Evolutionary conservation across 441 rosid genomes (phyloP), one percentile per base, ranked within the genome.

Genomic region (Croton laevigatus): DNA sequence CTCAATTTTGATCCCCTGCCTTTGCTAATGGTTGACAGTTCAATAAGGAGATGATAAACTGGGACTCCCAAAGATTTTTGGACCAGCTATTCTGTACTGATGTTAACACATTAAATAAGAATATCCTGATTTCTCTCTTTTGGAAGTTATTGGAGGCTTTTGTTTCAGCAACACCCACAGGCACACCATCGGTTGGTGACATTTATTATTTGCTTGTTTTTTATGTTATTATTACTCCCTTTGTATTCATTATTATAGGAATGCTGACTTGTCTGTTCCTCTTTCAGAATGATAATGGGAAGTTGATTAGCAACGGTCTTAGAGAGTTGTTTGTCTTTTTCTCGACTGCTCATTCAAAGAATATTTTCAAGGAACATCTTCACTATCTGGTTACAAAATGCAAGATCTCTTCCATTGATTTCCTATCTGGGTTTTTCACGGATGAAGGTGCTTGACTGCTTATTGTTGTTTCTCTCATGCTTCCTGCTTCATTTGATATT

Each of bases 131-230:
- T 58, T 86, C 88, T 81, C 55, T 82, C 69, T 88, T 87, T 77
- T 91, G 97, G 98, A 88, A 85, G 82, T 74, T 96, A 72, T 74
- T 86, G 51, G 90, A 81, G 81, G 82, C 86, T 19, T 73, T 86
- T 69, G 63, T 78, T 71, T 79, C 82, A 49, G 59, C 80, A 71
- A 79, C 79, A 66, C 73, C 88, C 20, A 13, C 79, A 54, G 83
- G 82, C 62, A 65, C 65, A 66, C 51, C 76, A 46, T 75, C 76
- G 96, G 97, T 94, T 73, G 68, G 92, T 82, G 73, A 73, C 54
- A 49, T 72, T 27, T 44, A 12, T 51, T 11, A 17, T n/a, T 60
- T 7, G 53, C 38, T 23, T 16, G 37, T 67, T 65, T 23, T 66
- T 57, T 49, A 22, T 73, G 17, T 32, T 34, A 27, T 23, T 13